Base-by-base conservation (phyloP, 306 rosid species). In the Prunus dulcis region DNA sequence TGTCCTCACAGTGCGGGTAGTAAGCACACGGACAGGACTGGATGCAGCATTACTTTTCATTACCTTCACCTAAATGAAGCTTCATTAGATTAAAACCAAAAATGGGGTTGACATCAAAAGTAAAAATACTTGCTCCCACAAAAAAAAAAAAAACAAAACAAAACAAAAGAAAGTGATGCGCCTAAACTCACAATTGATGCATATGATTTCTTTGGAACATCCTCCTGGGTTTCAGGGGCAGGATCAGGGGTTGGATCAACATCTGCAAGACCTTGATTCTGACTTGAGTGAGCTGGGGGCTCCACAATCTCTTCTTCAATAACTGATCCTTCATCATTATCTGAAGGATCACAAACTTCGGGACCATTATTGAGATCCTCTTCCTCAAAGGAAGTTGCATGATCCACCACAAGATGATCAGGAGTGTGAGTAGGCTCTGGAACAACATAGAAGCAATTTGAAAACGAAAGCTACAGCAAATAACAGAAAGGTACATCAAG, bases 151-250 rank as follows among this genome's bases (percentile, higher is more conserved):
- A 15, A 34, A 1, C 0, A 6, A n/a, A n/a, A n/a, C n/a, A n/a
- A n/a, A 6, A 38, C 2, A 38, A 38, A 38, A 9, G 9, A 47
- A 56, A 78, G 41, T 52, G 60, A 79, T 76, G 58, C 69, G 62
- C 55, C 80, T 67, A 61, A 66, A 90, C 99, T 81, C 85, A 96
- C 98, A 80, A 96, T 96, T 47, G 90, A 84, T 13, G 99, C 99
- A 88, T 96, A 92, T 66, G 99, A 90, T 75, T 84, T 79, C 82
- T 62, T 96, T 32, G 90, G 92, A 50, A 84, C 90, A 79, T 89
- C 97, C 71, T 91, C 97, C 89, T 76, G 93, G 60, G 78, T 52
- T 53, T 84, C 86, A 73, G 90, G 92, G 82, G 88, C 64, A 47
- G 88, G 68, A 72, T 83, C 91, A 23, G 89, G 92, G 81, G 86